These are phyloP conservation scores for Phylloporus scabripes DNA, from an alignment of 768 basidiomycete species.

Conservation along the genomic window DNA sequence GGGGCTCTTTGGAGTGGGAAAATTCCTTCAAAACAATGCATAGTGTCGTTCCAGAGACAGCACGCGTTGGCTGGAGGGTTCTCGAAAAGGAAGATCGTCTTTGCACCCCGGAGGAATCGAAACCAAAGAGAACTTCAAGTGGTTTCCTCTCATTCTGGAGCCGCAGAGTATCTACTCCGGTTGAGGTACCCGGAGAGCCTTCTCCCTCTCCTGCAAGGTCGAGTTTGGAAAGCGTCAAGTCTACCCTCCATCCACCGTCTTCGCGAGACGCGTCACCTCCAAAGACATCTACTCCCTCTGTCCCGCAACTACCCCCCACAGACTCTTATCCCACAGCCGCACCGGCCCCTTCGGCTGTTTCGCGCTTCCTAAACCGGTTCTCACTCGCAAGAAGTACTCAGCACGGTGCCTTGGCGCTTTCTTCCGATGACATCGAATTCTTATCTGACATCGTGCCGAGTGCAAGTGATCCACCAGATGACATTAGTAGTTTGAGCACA, in stretches of 20 bases:
- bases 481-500: slow-evolving; percentile 33
- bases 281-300: slow-evolving; percentile 5
- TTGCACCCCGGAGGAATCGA: slow-evolving; percentile 37
- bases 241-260: slow-evolving; percentile 5
- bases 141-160: slow-evolving; percentile 74
- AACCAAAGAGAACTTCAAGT: slow-evolving; percentile 41
- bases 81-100: slow-evolving; percentile 47
- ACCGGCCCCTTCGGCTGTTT: slow-evolving; percentile 62
- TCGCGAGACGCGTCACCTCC: slow-evolving; percentile 16
- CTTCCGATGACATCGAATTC: slow-evolving; percentile 77
- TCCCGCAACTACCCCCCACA: slow-evolving; percentile 9
- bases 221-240: slow-evolving; percentile 27
- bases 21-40: slow-evolving; percentile 52
- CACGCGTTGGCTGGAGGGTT: slow-evolving; percentile 70
- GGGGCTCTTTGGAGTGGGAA: slow-evolving; percentile 76
- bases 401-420: slow-evolving; percentile 61
- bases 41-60: slow-evolving; percentile 42
- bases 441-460: slow-evolving; percentile 64
- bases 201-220: slow-evolving; percentile 25
- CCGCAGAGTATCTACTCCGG: slow-evolving; percentile 33
- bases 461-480: slow-evolving; percentile 37
- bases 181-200: slow-evolving; percentile 16
- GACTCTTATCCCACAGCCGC: slow-evolving; percentile 3
- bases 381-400: slow-evolving; percentile 42
- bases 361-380: slow-evolving; percentile 78